Base-by-base conservation (phyloP, 2,329 filamentous ascomycete genomes). In the Alternaria atra region DNA sequence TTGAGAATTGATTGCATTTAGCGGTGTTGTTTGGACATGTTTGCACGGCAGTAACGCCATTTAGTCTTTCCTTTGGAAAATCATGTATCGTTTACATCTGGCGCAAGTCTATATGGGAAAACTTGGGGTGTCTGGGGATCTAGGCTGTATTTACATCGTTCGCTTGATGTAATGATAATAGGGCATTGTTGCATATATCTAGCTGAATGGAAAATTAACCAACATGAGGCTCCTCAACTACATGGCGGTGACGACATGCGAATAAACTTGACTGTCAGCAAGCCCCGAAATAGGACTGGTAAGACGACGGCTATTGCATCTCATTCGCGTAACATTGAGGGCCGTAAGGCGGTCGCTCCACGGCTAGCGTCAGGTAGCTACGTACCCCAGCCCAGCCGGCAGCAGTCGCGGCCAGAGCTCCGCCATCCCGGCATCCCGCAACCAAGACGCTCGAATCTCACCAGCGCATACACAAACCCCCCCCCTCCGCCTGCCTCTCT, bases 1-100 rank as follows among this genome's bases (percentile, higher is more conserved):
- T 17, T 39, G 34, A 43, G 50, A 57, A 35, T 58, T 68, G 60
- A 42, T 67, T 68, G 64, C 66, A 69, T 68, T 67, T 56, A 61
- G 52, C 48, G 60, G 58, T 68, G 64, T 65, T 61, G 43, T 60
- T 54, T 59, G 46, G 54, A 55, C 52, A 63, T 63, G 55, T 67
- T 53, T 61, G 52, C 50, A 64, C 52, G 62, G 63, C 48, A 55
- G 30, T 27, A 25, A 50, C 46, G 46, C 32, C 48, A 61, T 63
- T 35, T 55, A 47, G 53, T 60, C 54, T 52, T 56, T 62, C 47
- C 13, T 54, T 53, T 53, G 30, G 47, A 20, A 55, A 52, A 20
- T 43, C 29, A 48, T 53, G 48, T 27, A 34, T 29, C 1, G 42
- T 34, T 53, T 27, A 47, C 32, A 55, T 50, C 13, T 42, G 63